phyloP scores from a whole-genome alignment of 495 filamentous ascomycete species.

The Annulohypoxylon stygium region DNA sequence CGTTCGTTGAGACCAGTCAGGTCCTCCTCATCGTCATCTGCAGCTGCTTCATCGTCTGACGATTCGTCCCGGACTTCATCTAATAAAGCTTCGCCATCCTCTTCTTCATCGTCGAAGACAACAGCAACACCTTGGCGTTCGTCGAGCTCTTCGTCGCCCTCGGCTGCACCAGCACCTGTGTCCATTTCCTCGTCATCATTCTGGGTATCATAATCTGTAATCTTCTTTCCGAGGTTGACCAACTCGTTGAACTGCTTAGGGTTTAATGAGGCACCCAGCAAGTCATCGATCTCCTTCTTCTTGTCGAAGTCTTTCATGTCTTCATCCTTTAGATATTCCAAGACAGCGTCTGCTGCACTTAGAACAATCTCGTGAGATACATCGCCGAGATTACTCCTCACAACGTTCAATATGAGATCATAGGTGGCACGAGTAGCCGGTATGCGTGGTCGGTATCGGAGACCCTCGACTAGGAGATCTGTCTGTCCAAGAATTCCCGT shows the following conservation, averaged over 20 bases:
- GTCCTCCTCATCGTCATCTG: constrained; percentile 74
- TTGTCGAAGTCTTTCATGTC: constrained; percentile 98
- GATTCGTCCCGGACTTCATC: constrained; percentile 88
- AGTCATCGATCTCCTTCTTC: constrained; percentile 96
- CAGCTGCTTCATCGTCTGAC: constrained; percentile 77
- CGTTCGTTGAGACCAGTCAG: constrained; percentile 67
- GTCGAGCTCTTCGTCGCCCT: constrained; percentile 77
- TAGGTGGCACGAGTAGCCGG: constrained; percentile 94
- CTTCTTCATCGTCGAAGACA: constrained; percentile 93
- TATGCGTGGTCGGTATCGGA: constrained; percentile 87
- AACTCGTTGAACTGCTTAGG: constrained; percentile 97
- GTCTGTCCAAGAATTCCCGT: constrained; percentile 86
- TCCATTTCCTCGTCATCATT: constrained; percentile 95
- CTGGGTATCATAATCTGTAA: constrained; percentile 97
- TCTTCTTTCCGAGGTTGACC: constrained; percentile 97
- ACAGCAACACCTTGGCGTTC: constrained; percentile 97
- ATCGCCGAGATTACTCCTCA: constrained; percentile 89
- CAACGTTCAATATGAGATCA: constrained; percentile 92
- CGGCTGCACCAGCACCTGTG: constrained; percentile 70
- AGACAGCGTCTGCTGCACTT: constrained; percentile 93
- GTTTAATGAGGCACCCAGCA: constrained; percentile 83
- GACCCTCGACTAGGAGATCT: constrained; percentile 88
- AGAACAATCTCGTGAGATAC: constrained; percentile 91
- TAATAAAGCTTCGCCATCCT: constrained; percentile 84
- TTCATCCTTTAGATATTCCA: constrained; percentile 95